Evolutionary conservation across 345 rosid genomes (phyloP), one percentile per base, ranked within the genome.

Genomic region (Schrenkiella parvula): DNA sequence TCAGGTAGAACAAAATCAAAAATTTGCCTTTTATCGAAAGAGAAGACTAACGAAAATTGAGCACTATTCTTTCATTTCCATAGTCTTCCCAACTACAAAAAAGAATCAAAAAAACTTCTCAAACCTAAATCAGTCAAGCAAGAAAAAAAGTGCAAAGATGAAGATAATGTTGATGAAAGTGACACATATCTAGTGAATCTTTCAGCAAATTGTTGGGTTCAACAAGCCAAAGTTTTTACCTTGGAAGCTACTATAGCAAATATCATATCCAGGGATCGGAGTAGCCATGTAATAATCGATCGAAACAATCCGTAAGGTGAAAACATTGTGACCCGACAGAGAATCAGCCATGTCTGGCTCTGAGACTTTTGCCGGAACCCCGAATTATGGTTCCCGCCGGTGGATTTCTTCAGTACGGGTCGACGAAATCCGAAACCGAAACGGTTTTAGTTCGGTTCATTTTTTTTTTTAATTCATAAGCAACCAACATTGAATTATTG

Each of bases 261-360:
- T 48, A 70, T 91, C 97, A 75, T 75, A 67, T 42, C 76, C 84
- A 21, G 95, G 91, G 61, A 91, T 79, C 3, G 97, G 98, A 64
- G 88, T 82, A 64, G 96, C 84, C 95, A 87, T 87, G 81, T 86
- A 91, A 74, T 88, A 83, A 70, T 91, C 97, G 57, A 93, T 85
- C 7, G 96, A 78, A 11, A 93, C 96, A 38, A 90, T 90, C 53
- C 97, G 88, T 28, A 89, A 81, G 32, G 95, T 91, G 84, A 91
- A 93, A 58, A 88, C 47, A 48, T 58, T 79, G 41, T 88, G 76
- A 68, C 48, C 55, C 58, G 84, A 51, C 84, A 53, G 90, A 65
- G 88, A 82, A 75, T 76, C 78, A 65, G 71, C 79, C 84, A 88
- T 87, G 50, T 7, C 11, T 62, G 35, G 3, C 35, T 42, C 44